Base-by-base conservation (phyloP, 164 flowering plant genomes). In the Macadamia tetraphylla region DNA sequence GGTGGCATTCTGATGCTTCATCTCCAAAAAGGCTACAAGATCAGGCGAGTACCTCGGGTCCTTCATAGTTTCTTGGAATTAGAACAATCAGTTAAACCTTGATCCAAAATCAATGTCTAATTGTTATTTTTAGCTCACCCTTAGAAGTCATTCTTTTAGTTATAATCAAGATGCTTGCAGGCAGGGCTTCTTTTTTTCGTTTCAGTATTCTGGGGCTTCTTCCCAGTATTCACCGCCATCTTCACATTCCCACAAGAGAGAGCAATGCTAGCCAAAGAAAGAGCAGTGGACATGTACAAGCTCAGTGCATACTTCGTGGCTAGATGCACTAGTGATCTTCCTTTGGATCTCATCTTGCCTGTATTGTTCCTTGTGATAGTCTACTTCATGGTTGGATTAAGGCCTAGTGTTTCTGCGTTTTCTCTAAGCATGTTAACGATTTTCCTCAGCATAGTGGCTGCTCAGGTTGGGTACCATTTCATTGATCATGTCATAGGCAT, bases 241-340 rank as follows among this genome's bases (percentile, higher is more conserved):
- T 80, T 78, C 67, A 78, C 79, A 58, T 80, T 80, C 64, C 83
- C 81, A 5, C 77, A 75, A 65, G 83, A 80, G 65, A 67, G 81
- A 49, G 72, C 67, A 10, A 78, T 80, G 77, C 79, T 80, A 9
- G 73, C 29, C 6, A 80, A 80, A 65, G 83, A 80, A 57, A 68
- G 77, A 73, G 63, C 81, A 17, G 78, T 55, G 15, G 79, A 30
- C 48, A 77, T 80, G 83, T 80, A 80, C 46, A 62, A 59, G 59
- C 79, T 78, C 13, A 70, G 72, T 14, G 66, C 83, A 57, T 80
- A 77, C 53, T 78, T 80, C 30, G 51, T 60, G 12, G 75, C 83
- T 1, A 68, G 79, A 67, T 73, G 18, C 64, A 62, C 66, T 1
- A 68, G 77, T 51, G 83, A 80, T 60, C 72, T 80, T 30, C 79